These are phyloP conservation scores for Bassia scoparia DNA, from an alignment of 148 eudicot genomes.

Conservation along the genomic window DNA sequence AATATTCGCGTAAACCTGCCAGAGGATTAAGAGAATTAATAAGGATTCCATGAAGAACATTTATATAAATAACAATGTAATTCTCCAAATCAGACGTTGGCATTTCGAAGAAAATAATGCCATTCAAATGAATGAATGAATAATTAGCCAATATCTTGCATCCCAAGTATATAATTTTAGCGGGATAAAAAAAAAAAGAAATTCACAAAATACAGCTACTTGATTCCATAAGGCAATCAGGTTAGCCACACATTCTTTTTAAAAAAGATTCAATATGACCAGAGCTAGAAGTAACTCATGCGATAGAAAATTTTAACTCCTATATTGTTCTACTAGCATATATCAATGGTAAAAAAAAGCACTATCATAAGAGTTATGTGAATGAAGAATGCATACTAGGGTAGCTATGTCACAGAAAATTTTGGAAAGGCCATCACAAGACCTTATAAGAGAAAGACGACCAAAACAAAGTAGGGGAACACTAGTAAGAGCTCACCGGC, in stretches of 20 bases:
- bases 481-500: constrained; percentile 54
- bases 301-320: no score
- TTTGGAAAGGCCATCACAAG: no score
- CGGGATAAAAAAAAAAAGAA: no score
- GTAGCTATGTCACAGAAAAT: no score
- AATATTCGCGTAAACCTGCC: constrained; percentile 87
- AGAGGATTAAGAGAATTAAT: constrained; percentile 13
- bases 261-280: no score
- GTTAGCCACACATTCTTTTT: no score
- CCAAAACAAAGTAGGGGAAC: not conserved
- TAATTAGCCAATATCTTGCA: not conserved
- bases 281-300: no score
- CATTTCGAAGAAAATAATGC: constrained; percentile 1
- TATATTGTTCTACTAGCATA: no score
- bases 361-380: no score
- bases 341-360: no score
- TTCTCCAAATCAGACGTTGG: not conserved
- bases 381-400: no score
- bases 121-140: not conserved
- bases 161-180: not conserved
- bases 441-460: no score
- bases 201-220: not conserved
- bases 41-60: not conserved
- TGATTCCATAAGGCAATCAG: constrained; percentile 6
- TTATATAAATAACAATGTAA: not conserved